phyloP scores from a whole-genome alignment of 2,329 filamentous ascomycete genomes.

The Claviceps digitariae region DNA sequence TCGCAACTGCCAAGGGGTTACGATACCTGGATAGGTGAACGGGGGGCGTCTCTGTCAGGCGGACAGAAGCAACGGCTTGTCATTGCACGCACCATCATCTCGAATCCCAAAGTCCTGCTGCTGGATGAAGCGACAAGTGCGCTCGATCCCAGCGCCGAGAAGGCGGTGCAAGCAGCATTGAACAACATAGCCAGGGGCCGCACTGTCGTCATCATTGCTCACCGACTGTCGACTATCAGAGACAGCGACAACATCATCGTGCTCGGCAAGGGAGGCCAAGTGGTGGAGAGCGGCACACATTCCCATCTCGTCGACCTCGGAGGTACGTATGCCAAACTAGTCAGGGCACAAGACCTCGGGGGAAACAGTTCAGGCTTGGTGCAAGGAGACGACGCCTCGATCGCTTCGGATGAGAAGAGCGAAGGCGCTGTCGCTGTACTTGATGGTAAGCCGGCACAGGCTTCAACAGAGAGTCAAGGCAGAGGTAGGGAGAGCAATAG shows the following conservation, averaged over 20 bases:
- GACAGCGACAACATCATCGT: conserved; percentile 55
- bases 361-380: conserved; percentile 3
- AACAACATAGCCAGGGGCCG: conserved; percentile 39
- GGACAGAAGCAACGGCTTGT: conserved; percentile 55
- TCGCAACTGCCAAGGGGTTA: conserved; percentile 39
- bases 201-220: conserved; percentile 54
- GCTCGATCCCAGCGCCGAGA: conserved; percentile 30
- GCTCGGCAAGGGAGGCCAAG: conserved; percentile 39
- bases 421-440: not conserved
- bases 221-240: conserved; percentile 43
- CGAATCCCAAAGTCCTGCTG: conserved; percentile 48
- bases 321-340: conserved; percentile 38
- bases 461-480: not conserved
- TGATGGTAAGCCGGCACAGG: conserved; percentile 8
- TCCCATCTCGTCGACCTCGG: conserved; percentile 35
- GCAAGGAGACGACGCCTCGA: conserved; percentile 2
- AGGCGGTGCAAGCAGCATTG: conserved; percentile 41
- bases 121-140: conserved; percentile 59
- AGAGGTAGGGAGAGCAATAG: not conserved
- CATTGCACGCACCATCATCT: conserved; percentile 53
- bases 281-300: conserved; percentile 50
- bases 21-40: conserved; percentile 48
- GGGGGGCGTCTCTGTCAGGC: conserved; percentile 50
- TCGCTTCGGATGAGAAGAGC: conserved; percentile 7
- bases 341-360: conserved; percentile 28